phyloP scores from a whole-genome alignment of 768 basidiomycete species.

The Tulasnella sp. region DNA sequence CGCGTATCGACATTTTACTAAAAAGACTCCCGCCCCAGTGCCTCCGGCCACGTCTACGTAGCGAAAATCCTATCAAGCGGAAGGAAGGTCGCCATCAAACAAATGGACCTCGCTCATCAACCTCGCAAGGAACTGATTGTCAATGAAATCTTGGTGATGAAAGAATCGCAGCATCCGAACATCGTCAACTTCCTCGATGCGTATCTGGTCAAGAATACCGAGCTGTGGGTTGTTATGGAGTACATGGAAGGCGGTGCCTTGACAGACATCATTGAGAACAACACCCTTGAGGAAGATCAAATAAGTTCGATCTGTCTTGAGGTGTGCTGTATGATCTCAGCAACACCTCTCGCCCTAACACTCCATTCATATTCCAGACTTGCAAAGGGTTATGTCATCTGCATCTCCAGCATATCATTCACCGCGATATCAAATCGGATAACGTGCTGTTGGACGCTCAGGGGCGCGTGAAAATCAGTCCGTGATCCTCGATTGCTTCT shows the following conservation, averaged over 20 bases:
- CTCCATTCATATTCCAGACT: constrained; percentile 52
- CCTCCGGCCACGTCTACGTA: constrained; percentile 96
- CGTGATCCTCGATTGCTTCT: constrained; percentile 37
- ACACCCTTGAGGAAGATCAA: constrained; percentile 90
- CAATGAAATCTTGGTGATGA: constrained; percentile 98
- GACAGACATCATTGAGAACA: constrained; percentile 97
- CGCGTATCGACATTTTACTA: too few species aligned
- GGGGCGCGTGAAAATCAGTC: constrained; percentile 96
- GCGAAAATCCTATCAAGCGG: constrained; percentile 83
- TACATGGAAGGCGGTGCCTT: constrained; percentile 99
- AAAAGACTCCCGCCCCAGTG: constrained; percentile 47
- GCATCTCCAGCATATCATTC: constrained; percentile 91
- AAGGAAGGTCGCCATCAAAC: constrained; percentile 94
- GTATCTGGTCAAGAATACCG: constrained; percentile 87
- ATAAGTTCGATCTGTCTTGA: constrained; percentile 88
- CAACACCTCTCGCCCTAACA: not conserved
- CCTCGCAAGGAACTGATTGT: constrained; percentile 97
- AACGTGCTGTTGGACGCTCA: constrained; percentile 90
- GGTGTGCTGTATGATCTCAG: constrained; percentile 49
- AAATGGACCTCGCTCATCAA: constrained; percentile 94
- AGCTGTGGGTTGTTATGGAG: constrained; percentile 99
- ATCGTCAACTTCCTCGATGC: constrained; percentile 99
- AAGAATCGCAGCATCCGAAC: constrained; percentile 90
- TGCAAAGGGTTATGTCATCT: constrained; percentile 93
- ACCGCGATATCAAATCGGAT: constrained; percentile 95